These are phyloP conservation scores for Chaetoceros tenuissimus DNA, from an alignment of 108 stramenopile genomes.

Conservation along the genomic window DNA sequence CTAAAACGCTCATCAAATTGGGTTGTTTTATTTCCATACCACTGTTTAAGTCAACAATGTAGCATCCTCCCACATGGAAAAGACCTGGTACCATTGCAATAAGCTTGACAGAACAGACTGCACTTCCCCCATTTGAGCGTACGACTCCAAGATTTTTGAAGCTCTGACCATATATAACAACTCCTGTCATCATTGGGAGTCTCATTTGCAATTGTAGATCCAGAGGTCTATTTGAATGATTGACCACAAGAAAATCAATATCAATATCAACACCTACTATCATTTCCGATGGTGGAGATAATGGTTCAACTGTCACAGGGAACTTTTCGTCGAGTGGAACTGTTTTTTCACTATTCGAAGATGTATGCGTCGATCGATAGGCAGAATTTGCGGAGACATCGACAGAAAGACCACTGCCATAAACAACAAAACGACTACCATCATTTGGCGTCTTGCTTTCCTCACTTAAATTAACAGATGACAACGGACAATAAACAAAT, in stretches of 20 bases:
- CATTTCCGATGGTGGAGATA: constrained; percentile 60
- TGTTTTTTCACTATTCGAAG: constrained; percentile 5
- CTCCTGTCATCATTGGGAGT: constrained; percentile 55
- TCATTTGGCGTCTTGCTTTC: constrained; percentile 1
- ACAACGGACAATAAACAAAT: constrained; percentile 45
- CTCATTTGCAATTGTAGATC: constrained; percentile 70
- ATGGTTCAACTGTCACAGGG: constrained; percentile 76
- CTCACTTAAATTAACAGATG: constrained; percentile 4
- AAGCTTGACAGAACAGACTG: constrained; percentile 33
- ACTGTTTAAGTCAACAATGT: constrained; percentile 52
- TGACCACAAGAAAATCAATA: constrained; percentile 59
- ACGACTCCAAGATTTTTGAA: constrained; percentile 53
- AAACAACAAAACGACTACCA: constrained; percentile 36
- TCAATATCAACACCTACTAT: constrained; percentile 30
- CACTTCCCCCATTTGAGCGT: constrained; percentile 54
- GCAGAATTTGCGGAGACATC: constrained; percentile 70
- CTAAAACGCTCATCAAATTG: constrained; percentile 60
- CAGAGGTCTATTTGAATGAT: constrained; percentile 57
- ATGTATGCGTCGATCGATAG: constrained; percentile 20
- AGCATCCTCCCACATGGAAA: constrained; percentile 55
- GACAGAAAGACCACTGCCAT: constrained; percentile 64
- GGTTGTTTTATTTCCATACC: constrained; percentile 65
- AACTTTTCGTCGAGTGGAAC: constrained; percentile 35
- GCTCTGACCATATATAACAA: constrained; percentile 61
- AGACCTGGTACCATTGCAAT: constrained; percentile 56